These are phyloP conservation scores for Didymella glomerata DNA, from an alignment of 2,329 filamentous ascomycete genomes.

Conservation along the genomic window DNA sequence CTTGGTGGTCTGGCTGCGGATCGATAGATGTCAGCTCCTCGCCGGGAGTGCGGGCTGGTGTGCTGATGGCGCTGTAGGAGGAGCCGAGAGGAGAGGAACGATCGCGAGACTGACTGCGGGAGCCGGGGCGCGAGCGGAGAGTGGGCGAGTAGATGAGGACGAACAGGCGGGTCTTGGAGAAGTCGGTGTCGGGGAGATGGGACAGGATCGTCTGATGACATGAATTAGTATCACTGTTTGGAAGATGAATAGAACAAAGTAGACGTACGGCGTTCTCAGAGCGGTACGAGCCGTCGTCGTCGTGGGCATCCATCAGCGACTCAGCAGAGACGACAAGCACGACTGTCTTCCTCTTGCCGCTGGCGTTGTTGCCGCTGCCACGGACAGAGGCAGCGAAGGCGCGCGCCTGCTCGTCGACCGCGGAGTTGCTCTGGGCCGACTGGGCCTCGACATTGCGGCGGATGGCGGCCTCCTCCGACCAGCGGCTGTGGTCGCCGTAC, in stretches of 20 bases:
- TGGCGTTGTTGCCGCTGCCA: conserved; percentile 31
- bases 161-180: conserved; percentile 78
- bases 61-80: conserved; percentile 86
- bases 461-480: conserved; percentile 87
- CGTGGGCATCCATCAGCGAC: conserved; percentile 63
- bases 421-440: conserved; percentile 46
- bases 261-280: conserved; percentile 81
- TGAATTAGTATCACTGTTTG: conserved; percentile 17
- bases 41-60: conserved; percentile 70
- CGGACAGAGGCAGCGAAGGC: conserved; percentile 44
- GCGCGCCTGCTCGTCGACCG: conserved; percentile 44
- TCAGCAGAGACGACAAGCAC: conserved; percentile 89
- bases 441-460: conserved; percentile 58
- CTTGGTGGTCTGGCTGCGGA: conserved; percentile 54
- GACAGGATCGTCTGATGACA: conserved; percentile 72
- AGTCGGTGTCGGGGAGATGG: conserved; percentile 81
- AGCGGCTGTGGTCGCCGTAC: conserved; percentile 86
- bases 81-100: conserved; percentile 72
- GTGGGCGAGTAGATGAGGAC: conserved; percentile 88
- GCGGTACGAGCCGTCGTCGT: conserved; percentile 64
- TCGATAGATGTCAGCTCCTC: conserved; percentile 62
- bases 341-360: conserved; percentile 70
- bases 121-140: conserved; percentile 68
- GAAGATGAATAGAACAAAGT: too few relatives aligned
- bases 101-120: conserved; percentile 40